Evolutionary conservation across 177 flowering plant genomes (phyloP).

Genomic region (Vitis hybrid): DNA sequence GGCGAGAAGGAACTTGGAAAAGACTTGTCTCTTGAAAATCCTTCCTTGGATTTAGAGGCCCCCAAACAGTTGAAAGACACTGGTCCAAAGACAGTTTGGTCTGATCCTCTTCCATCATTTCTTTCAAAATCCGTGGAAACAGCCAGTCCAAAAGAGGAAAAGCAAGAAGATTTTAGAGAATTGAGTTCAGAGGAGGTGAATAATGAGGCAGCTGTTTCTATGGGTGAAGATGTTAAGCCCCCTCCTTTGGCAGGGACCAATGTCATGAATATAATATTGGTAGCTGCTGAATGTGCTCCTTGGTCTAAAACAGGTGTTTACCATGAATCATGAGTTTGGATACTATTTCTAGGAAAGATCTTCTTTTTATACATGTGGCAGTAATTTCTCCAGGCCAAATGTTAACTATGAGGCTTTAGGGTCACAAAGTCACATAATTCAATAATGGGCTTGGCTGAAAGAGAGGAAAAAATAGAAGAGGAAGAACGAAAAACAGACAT

Average conservation of each 20-base stretch:
- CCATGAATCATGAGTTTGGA: background rate
- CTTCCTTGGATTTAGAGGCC: conserved; percentile 22
- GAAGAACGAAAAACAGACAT: background rate
- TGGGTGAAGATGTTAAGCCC: conserved; percentile 41
- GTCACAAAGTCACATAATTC: no score
- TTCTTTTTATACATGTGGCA: background rate
- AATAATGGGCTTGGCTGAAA: no score
- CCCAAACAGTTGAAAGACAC: conserved; percentile 19
- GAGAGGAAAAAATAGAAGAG: no score
- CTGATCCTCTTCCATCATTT: conserved; percentile 34
- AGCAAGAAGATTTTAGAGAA: conserved; percentile 22
- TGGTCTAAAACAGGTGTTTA: conserved; percentile 87
- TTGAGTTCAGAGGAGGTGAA: conserved; percentile 18
- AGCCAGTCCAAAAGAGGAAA: conserved; percentile 24
- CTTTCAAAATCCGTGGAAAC: conserved; percentile 26
- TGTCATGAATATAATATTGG: conserved; percentile 91
- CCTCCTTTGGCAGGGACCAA: conserved; percentile 90
- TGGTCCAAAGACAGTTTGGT: conserved; percentile 17
- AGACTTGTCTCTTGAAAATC: conserved; percentile 11
- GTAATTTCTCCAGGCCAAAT: background rate
- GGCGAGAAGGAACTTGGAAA: conserved; percentile 22
- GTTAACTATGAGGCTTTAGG: background rate
- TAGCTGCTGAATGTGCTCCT: conserved; percentile 97
- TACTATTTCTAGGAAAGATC: background rate
- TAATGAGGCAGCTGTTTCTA: conserved; percentile 21